Conservation (phyloP, 2,329 filamentous ascomycete species). For the Botrytis cinerea region DNA sequence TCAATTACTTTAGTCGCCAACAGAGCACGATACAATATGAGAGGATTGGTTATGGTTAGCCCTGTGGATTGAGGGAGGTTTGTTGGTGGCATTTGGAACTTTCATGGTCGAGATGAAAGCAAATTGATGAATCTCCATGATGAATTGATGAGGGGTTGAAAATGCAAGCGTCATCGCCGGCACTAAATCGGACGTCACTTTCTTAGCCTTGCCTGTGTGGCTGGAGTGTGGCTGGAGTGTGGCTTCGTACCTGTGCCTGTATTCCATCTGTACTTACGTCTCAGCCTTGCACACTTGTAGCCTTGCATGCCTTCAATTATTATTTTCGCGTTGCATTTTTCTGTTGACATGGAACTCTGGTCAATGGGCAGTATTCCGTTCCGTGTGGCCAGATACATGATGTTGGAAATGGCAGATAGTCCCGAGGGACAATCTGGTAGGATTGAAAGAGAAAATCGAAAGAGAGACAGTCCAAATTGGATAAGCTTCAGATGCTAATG, state of each 20-base stretch:
- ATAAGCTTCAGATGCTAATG: not conserved
- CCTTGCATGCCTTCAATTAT: not conserved
- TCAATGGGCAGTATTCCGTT: not conserved
- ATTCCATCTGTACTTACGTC: not conserved
- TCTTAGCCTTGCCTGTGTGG: not conserved
- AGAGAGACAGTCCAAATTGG: not conserved
- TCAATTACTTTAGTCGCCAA: conserved; percentile 62
- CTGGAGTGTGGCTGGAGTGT: not conserved
- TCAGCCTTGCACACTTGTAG: not conserved
- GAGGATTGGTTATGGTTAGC: conserved; percentile 67
- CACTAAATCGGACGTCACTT: conserved; percentile 9
- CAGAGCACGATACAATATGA: conserved; percentile 74
- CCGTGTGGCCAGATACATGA: too few relatives aligned
- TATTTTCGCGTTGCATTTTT: conserved; percentile 1
- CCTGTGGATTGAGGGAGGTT: conserved; percentile 46
- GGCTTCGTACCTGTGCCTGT: not conserved
- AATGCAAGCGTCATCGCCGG: conserved; percentile 21
- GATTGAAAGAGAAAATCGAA: not conserved
- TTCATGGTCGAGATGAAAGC: conserved; percentile 12
- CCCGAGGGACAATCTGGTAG: not conserved
- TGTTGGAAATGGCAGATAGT: not conserved
- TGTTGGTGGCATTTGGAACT: conserved; percentile 40
- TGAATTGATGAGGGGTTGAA: conserved; percentile 2
- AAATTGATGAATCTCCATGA: not conserved
- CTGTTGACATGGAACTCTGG: too few relatives aligned